Evolutionary conservation across 106 monocot genomes (phyloP).

Genomic region (Dendrobium officinale): DNA sequence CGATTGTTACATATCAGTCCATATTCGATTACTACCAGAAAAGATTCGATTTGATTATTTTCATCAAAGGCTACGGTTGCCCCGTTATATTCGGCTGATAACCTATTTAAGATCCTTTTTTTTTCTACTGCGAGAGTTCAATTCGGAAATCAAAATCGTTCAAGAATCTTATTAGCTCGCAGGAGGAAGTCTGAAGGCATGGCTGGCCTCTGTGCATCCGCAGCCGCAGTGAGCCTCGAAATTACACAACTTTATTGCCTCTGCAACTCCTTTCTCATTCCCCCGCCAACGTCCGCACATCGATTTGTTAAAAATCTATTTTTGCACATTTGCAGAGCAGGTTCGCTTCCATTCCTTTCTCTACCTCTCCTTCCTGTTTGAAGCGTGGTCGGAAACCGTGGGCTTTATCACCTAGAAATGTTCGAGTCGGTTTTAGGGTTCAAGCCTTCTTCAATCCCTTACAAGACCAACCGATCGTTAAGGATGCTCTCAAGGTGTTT

Average conservation of each 20-base stretch:
- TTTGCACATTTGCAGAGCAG: constrained; percentile 12
- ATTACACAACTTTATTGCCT: background rate
- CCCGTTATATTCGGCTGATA: no score
- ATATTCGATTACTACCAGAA: no score
- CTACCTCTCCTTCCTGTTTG: background rate
- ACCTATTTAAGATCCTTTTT: no score
- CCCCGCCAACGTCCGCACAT: background rate
- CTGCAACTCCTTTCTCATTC: background rate
- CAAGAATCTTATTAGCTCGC: background rate
- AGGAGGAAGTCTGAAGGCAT: background rate
- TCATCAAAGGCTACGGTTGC: no score
- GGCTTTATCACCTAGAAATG: background rate
- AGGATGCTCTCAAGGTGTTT: constrained; percentile 72
- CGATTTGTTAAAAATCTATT: background rate
- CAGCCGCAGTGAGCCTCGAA: background rate
- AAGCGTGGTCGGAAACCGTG: background rate
- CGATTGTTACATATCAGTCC: no score
- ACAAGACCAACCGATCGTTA: constrained; percentile 60
- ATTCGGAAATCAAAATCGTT: background rate
- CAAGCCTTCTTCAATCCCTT: constrained; percentile 63
- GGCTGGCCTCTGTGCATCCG: background rate
- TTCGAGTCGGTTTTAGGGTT: background rate
- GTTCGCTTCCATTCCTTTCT: background rate
- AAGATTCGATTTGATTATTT: no score
- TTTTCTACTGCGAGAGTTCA: background rate